phyloP scores from a whole-genome alignment of 2,329 filamentous ascomycete genomes.

The Penicillium sp. region DNA sequence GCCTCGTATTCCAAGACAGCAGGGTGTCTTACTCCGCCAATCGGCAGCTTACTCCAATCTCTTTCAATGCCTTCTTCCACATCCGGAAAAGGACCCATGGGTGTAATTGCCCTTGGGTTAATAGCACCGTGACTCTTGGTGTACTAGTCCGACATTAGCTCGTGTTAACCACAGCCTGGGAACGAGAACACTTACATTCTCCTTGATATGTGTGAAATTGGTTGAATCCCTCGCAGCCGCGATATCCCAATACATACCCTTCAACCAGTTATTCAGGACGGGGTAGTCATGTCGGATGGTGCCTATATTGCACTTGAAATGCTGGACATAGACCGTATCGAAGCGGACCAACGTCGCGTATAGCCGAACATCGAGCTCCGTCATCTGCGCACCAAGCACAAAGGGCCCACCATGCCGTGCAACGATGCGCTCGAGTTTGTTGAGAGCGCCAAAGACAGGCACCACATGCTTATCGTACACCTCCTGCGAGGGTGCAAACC shows the following conservation, averaged over 20 bases:
- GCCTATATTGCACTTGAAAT: slow-evolving; percentile 65
- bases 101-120: slow-evolving; percentile 62
- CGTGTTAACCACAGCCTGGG: neutral
- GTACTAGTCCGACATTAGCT: slow-evolving; percentile 36
- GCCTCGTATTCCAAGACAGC: slow-evolving; percentile 37
- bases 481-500: slow-evolving; percentile 57
- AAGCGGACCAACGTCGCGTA: slow-evolving; percentile 61
- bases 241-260: slow-evolving; percentile 58
- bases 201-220: slow-evolving; percentile 66
- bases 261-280: slow-evolving; percentile 59
- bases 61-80: slow-evolving; percentile 53
- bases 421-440: slow-evolving; percentile 55
- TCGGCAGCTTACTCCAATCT: slow-evolving; percentile 49
- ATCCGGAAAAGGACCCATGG: slow-evolving; percentile 59
- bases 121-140: slow-evolving; percentile 60
- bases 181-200: slow-evolving; percentile 48
- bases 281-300: slow-evolving; percentile 61
- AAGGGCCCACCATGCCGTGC: slow-evolving; percentile 52
- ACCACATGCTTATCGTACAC: slow-evolving; percentile 55
- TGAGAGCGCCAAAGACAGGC: slow-evolving; percentile 58
- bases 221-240: slow-evolving; percentile 58
- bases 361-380: slow-evolving; percentile 58
- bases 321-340: slow-evolving; percentile 61
- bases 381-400: slow-evolving; percentile 54
- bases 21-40: slow-evolving; percentile 41